These are phyloP conservation scores for Termitomyces sp. DNA, from an alignment of 768 basidiomycete genomes.

Conservation along the genomic window DNA sequence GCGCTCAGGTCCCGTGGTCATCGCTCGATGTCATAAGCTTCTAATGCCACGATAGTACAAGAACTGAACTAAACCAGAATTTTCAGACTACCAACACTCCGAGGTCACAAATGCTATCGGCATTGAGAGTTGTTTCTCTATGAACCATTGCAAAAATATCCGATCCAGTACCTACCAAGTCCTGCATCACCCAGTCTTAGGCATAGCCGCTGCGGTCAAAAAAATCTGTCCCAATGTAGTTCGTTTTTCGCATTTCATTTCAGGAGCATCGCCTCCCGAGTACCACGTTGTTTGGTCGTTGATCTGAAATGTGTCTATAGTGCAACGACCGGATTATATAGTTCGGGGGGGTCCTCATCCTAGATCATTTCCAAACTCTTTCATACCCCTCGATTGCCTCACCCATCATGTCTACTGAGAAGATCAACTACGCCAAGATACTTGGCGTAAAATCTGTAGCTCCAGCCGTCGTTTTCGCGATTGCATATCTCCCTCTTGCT, in stretches of 20 bases:
- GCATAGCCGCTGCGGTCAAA: too few relatives aligned
- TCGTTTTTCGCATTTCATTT: neutral
- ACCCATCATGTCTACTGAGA: neutral
- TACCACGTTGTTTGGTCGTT: neutral
- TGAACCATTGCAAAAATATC: neutral
- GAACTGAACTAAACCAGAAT: neutral
- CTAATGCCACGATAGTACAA: neutral
- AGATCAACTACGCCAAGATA: constrained; percentile 29
- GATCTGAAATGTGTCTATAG: neutral
- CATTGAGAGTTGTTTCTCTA: neutral
- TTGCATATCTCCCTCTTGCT: constrained; percentile 28
- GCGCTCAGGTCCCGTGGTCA: too few relatives aligned
- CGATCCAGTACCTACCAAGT: neutral
- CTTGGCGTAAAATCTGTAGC: constrained; percentile 31
- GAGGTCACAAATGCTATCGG: neutral
- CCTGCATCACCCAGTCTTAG: neutral
- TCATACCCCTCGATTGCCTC: neutral
- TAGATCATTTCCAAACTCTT: neutral
- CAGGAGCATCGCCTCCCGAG: neutral
- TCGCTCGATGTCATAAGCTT: neutral
- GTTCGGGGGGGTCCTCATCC: neutral
- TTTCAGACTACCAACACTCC: neutral
- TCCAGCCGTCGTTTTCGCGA: constrained; percentile 32
- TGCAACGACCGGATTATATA: neutral
- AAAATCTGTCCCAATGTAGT: neutral